Percentiles rank a stretch among this genome's conserved stretches.
phyloP scores from a whole-genome alignment of 192 early-diverging fungal species.

The Coemansia sp. region DNA sequence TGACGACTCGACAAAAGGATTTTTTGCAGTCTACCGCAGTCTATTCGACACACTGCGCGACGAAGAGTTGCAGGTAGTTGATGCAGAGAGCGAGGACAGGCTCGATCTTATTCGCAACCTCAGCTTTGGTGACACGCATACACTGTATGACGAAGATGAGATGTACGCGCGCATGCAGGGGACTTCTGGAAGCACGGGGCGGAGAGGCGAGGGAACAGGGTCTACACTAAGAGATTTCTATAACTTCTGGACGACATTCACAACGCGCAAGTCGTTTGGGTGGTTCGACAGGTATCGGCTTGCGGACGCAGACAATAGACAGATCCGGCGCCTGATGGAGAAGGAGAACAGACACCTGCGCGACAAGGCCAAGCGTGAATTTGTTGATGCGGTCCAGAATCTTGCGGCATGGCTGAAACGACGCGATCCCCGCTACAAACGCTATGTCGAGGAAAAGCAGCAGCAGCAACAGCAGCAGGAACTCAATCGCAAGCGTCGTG shows the following conservation, averaged over 20 bases:
- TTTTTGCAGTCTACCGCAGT: conserved; percentile 75
- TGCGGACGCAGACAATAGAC: conserved; percentile 76
- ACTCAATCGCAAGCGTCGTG: conserved; percentile 61
- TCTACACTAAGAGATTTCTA: conserved; percentile 69
- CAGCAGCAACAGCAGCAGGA: conserved; percentile 57
- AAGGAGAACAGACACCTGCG: conserved; percentile 85
- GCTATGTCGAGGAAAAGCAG: conserved; percentile 59
- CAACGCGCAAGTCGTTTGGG: conserved; percentile 81
- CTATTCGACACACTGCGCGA: conserved; percentile 76
- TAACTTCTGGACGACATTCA: conserved; percentile 77
- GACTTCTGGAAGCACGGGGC: conserved; percentile 6
- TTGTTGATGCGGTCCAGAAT: conserved; percentile 70
- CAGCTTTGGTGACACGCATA: conserved; percentile 71
- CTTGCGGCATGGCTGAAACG: conserved; percentile 78
- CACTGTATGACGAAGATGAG: conserved; percentile 63
- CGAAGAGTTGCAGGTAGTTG: conserved; percentile 65
- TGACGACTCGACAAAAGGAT: conserved; percentile 68
- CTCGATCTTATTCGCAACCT: conserved; percentile 37
- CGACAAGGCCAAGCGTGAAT: conserved; percentile 71
- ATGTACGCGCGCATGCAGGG: conserved; percentile 22
- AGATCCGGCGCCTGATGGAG: conserved; percentile 80
- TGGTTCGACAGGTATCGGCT: conserved; percentile 91
- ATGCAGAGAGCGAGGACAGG: conserved; percentile 19
- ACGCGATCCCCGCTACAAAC: conserved; percentile 87
- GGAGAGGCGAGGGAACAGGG: conserved; percentile 14